Evolutionary conservation across 257 asterid genomes (phyloP), one percentile per base, ranked within the genome.

Genomic region (Gardenia jasminoides): DNA sequence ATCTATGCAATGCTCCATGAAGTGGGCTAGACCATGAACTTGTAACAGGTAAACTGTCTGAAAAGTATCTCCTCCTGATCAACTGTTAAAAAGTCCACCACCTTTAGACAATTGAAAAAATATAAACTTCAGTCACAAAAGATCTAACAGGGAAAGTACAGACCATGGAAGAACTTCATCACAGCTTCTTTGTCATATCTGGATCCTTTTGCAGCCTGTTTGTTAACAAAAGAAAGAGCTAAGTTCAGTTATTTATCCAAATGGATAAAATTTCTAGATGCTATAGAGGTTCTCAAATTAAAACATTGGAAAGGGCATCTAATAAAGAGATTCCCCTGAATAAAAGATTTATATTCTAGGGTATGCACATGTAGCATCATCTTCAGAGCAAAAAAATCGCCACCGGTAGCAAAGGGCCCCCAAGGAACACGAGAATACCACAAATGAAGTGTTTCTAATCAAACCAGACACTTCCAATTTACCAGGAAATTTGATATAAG

Each of bases 171-270:
- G 87, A 96, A 96, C 81, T 88, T 96, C 89, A 88, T 85, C 79
- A 96, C 88, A 6, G 95, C 92, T 88, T 96, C 99, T 89, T 96
- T 96, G 88, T 93, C 98, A 74, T 89, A 91, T 87, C 98, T 90
- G 70, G 97, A 94, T 90, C 91, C 98, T 86, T 88, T 96, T 30
- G 99, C 97, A 87, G 98, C 99, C 99, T 93, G 91, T 76, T 69
- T 46, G 28, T 74, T 76, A 61, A 39, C 3, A 22, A 67, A 76
- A 74, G 26, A 82, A 6, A 30, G 24, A 30, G 30, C 36, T 13
- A 54, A 16, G 11, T n/a, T 67, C 41, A 67, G 24, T 64, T 61
- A 15, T 46, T 17, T 46, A 73, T 10, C 33, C 72, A 5, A 1
- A 30, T n/a, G 16, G 2, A 79, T 39, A 5, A 64, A 26, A 59